These are phyloP conservation scores for Ustilago curta DNA, from an alignment of 1,284 basidiomycete species.

Conservation along the genomic window DNA sequence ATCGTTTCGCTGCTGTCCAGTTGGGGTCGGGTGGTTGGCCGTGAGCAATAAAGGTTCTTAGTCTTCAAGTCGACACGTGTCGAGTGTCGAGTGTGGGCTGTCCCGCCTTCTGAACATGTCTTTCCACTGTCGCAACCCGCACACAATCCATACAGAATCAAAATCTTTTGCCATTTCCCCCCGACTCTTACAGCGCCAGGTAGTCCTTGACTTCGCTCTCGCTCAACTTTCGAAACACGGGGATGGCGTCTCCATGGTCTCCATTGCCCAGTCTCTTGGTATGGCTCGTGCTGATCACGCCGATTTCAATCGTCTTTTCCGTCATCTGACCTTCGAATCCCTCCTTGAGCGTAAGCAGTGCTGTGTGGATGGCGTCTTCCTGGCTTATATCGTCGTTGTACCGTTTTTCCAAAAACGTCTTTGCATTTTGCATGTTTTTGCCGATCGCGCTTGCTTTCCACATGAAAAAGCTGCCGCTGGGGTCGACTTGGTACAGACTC, in stretches of 20 bases:
- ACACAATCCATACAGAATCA: not conserved
- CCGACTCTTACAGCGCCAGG: slow-evolving; percentile 35
- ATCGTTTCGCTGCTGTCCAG: slow-evolving; percentile 32
- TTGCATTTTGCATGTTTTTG: slow-evolving; percentile 99
- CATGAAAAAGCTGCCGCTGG: slow-evolving; percentile 91
- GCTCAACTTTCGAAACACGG: slow-evolving; percentile 63
- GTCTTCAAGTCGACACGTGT: too few species aligned
- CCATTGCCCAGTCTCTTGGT: slow-evolving; percentile 43
- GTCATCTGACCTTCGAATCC: slow-evolving; percentile 99
- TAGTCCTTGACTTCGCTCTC: slow-evolving; percentile 65
- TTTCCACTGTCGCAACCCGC: not conserved
- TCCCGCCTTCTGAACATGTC: not conserved
- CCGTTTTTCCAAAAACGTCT: slow-evolving; percentile 96
- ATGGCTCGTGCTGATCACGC: slow-evolving; percentile 77
- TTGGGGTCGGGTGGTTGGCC: slow-evolving; percentile 31
- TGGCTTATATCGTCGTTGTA: slow-evolving; percentile 99
- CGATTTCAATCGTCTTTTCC: slow-evolving; percentile 99
- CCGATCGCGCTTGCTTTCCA: slow-evolving; percentile 99
- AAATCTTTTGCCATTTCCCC: not conserved
- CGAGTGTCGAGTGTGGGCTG: not conserved
- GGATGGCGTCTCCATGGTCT: slow-evolving; percentile 41
- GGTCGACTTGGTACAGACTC: slow-evolving; percentile 96
- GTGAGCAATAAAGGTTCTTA: not conserved
- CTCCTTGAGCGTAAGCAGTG: slow-evolving; percentile 97
- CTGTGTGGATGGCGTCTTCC: slow-evolving; percentile 99